These are phyloP conservation scores for Circinella minor DNA, from an alignment of 371 early-diverging fungal genomes.

Conservation along the genomic window DNA sequence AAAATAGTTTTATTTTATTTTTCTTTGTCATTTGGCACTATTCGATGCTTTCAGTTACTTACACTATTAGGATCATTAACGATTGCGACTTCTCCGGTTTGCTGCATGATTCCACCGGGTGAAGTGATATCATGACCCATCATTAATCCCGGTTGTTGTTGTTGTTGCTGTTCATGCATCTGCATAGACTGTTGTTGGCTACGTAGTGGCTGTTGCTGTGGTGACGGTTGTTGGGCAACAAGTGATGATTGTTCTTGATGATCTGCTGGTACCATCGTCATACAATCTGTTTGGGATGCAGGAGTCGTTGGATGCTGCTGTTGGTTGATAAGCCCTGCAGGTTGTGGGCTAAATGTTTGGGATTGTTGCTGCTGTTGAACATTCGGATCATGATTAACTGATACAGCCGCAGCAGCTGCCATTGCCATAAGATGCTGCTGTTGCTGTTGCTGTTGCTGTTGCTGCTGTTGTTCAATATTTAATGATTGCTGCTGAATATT, in stretches of 20 bases:
- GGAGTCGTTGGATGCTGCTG: not conserved
- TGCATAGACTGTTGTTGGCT: conserved; percentile 12
- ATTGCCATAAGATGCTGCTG: conserved; percentile 17
- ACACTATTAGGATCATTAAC: conserved; percentile 2
- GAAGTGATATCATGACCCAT: conserved; percentile 5
- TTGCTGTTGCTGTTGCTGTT: conserved; percentile 5
- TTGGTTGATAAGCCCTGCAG: conserved; percentile 13
- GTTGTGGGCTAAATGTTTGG: not conserved
- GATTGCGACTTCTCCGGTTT: not conserved
- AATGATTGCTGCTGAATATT: not conserved
- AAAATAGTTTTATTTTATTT: not conserved
- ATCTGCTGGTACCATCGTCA: conserved; percentile 7
- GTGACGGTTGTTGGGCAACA: not conserved
- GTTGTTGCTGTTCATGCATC: conserved; percentile 10
- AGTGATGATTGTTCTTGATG: conserved; percentile 4
- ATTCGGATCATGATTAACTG: conserved; percentile 1
- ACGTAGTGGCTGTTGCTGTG: not conserved
- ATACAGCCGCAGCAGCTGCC: conserved; percentile 9
- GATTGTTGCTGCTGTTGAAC: conserved; percentile 8
- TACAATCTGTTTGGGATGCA: conserved; percentile 5
- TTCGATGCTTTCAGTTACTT: not conserved
- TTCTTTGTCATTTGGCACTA: not conserved
- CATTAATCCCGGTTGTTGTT: conserved; percentile 6
- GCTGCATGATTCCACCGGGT: not conserved
- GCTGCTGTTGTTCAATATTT: not conserved